phyloP scores from a whole-genome alignment of 208 protist genomes.

The Crithidia bombi region DNA sequence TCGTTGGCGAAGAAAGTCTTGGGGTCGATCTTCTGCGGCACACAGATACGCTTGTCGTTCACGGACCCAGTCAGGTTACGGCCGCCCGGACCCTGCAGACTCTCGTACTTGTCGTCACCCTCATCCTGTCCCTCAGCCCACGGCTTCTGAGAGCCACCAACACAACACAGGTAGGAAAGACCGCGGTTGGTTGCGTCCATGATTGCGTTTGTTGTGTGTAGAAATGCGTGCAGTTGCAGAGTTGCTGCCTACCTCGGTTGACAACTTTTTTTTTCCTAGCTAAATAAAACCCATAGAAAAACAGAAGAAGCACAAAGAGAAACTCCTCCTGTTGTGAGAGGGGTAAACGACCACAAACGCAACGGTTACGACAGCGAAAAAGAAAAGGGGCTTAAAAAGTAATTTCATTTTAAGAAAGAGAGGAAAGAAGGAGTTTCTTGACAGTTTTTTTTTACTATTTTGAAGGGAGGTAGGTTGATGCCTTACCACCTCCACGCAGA shows the following conservation, averaged over 20 bases:
- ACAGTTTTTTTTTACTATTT: too few relatives aligned
- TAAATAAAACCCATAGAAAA: too few relatives aligned
- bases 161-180: conserved; percentile 73
- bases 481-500: too few relatives aligned
- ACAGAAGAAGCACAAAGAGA: too few relatives aligned
- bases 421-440: too few relatives aligned
- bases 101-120: conserved; percentile 84
- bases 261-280: not conserved
- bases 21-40: conserved; percentile 92
- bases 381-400: too few relatives aligned
- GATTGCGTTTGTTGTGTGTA: not conserved
- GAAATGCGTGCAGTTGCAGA: not conserved
- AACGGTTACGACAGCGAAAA: too few relatives aligned
- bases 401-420: too few relatives aligned
- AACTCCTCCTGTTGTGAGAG: too few relatives aligned
- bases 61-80: conserved; percentile 84
- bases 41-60: conserved; percentile 88
- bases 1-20: conserved; percentile 95
- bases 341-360: too few relatives aligned
- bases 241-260: not conserved
- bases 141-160: conserved; percentile 71
- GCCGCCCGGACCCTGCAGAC: conserved; percentile 68
- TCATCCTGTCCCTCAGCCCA: conserved; percentile 90
- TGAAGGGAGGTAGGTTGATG: too few relatives aligned
- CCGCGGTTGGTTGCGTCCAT: conserved; percentile 61